Percentiles rank a stretch among this genome's conserved stretches.
phyloP scores from a whole-genome alignment of 148 eudicot genomes.

The Amaranthus palmeri region DNA sequence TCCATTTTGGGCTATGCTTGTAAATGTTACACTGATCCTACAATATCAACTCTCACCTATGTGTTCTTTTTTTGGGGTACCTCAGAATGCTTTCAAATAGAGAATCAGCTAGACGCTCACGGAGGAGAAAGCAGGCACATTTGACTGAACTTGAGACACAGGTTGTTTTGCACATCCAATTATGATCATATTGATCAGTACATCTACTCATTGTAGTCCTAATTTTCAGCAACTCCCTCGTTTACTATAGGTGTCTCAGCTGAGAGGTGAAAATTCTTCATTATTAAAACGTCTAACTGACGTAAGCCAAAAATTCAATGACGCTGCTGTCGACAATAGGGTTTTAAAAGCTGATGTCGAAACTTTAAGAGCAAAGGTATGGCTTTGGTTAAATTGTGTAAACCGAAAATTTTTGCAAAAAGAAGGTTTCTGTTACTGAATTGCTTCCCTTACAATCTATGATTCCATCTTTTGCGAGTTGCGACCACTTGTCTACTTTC shows the following conservation, averaged over 20 bases:
- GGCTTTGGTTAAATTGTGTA: not conserved
- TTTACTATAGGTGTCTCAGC: conserved; percentile 63
- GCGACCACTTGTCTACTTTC: too few relatives aligned
- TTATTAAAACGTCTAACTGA: conserved; percentile 79
- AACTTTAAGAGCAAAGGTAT: conserved; percentile 95
- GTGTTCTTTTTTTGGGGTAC: not conserved
- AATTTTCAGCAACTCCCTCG: conserved; percentile 5
- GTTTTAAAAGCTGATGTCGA: conserved; percentile 97
- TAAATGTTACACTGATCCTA: too few relatives aligned
- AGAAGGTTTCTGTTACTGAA: too few relatives aligned
- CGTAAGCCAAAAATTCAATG: conserved; percentile 83
- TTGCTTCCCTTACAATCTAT: too few relatives aligned
- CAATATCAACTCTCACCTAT: not conserved
- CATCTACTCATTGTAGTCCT: not conserved
- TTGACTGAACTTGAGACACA: conserved; percentile 94
- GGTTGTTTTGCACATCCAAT: conserved; percentile 33
- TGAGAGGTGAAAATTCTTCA: conserved; percentile 88
- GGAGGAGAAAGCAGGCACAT: conserved; percentile 97
- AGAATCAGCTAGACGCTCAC: conserved; percentile 97
- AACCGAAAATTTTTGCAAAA: not conserved
- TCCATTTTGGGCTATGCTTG: too few relatives aligned
- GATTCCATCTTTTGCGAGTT: too few relatives aligned
- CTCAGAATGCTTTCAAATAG: conserved; percentile 97
- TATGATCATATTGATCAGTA: not conserved
- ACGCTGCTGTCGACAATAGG: conserved; percentile 96